Percentiles rank a stretch among this genome's conserved stretches.
phyloP scores from a whole-genome alignment of 1,139 yeast species.

The Saccharomycopsis crataegensis region DNA sequence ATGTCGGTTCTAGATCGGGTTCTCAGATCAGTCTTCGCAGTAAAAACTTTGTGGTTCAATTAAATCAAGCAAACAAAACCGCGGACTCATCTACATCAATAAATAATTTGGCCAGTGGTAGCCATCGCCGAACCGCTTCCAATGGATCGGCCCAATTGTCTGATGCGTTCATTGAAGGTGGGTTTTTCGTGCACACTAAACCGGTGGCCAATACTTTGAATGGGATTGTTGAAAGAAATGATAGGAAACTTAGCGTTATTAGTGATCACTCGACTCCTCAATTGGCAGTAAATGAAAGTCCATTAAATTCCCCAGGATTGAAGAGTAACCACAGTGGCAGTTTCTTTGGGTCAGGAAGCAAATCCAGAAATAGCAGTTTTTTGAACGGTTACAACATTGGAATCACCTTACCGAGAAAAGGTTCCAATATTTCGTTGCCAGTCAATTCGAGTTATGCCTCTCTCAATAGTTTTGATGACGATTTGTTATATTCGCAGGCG shows the following conservation, averaged over 20 bases:
- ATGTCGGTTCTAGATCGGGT: not conserved
- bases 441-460: slow-evolving; percentile 73
- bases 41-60: slow-evolving; percentile 1
- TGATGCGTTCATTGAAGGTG: slow-evolving; percentile 52
- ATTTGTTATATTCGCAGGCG: slow-evolving; percentile 27
- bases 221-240: slow-evolving; percentile 40
- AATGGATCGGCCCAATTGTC: slow-evolving; percentile 14
- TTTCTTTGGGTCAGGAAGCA: not conserved
- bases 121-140: slow-evolving; percentile 23
- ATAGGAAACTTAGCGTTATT: not conserved
- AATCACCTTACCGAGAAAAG: slow-evolving; percentile 32
- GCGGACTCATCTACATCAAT: not conserved
- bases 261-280: not conserved
- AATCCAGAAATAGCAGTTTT: slow-evolving; percentile 26
- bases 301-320: not conserved
- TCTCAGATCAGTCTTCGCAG: slow-evolving; percentile 11
- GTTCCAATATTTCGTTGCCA: slow-evolving; percentile 41
- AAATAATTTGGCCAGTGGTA: not conserved
- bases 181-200: slow-evolving; percentile 41
- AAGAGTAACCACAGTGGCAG: too few relatives aligned
- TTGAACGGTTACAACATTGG: slow-evolving; percentile 21
- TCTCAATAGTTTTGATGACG: slow-evolving; percentile 64
- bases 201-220: slow-evolving; percentile 44
- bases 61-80: not conserved
- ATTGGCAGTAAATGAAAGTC: not conserved